A percentile compares a stretch with the other conserved stretches of the same genome.
Conservation (phyloP, 140 eudicot genomes). For the Anethum foeniculum region DNA sequence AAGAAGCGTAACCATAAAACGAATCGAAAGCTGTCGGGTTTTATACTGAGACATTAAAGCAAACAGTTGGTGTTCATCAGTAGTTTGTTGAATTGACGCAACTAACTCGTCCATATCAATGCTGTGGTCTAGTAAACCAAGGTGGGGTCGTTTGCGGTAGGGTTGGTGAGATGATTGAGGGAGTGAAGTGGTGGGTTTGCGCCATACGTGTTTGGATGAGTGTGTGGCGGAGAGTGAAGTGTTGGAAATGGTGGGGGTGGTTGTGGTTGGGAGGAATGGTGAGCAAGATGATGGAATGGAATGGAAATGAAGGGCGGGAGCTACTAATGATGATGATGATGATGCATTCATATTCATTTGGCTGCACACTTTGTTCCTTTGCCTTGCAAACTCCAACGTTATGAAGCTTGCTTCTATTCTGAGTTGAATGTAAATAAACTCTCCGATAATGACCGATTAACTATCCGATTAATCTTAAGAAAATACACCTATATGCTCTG, state of each 20-base stretch:
- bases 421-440: too few relatives aligned
- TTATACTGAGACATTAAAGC: slow-evolving; percentile 69
- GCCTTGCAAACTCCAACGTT: background rate
- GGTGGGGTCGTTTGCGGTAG: slow-evolving; percentile 38
- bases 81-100: slow-evolving; percentile 42
- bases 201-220: slow-evolving; percentile 50
- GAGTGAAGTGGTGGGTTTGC: slow-evolving; percentile 28
- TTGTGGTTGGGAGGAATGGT: slow-evolving; percentile 7
- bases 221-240: slow-evolving; percentile 25
- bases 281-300: slow-evolving; percentile 6
- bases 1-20: slow-evolving; percentile 68
- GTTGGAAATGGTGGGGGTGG: background rate
- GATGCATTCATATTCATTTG: background rate
- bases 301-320: slow-evolving; percentile 13
- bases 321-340: background rate
- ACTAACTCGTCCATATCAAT: slow-evolving; percentile 71
- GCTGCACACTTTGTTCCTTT: background rate
- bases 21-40: slow-evolving; percentile 50
- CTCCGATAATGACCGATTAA: too few relatives aligned
- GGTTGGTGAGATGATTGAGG: slow-evolving; percentile 29
- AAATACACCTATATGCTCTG: too few relatives aligned
- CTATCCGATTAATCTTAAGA: too few relatives aligned
- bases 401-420: too few relatives aligned
- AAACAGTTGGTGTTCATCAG: slow-evolving; percentile 52
- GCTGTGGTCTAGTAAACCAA: slow-evolving; percentile 41